Conservation (phyloP, 1,284 basidiomycete genomes). For the Cystobasidiaceae sp. region DNA sequence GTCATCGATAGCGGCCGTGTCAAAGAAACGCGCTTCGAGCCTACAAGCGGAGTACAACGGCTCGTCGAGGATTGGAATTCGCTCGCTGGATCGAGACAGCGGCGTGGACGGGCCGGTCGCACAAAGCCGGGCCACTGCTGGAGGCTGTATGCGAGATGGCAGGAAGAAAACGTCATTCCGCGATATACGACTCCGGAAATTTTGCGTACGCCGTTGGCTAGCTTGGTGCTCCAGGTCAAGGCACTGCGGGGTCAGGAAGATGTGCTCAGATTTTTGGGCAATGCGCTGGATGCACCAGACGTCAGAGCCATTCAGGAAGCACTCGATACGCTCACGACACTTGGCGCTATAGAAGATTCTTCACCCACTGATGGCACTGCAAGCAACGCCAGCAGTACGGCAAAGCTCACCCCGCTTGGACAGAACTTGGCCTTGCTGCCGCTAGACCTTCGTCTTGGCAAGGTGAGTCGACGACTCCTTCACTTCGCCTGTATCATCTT, state of each 20-base stretch:
- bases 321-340: conserved; percentile 65
- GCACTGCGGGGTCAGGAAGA: conserved; percentile 71
- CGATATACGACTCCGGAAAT: conserved; percentile 81
- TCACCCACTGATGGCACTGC: conserved; percentile 43
- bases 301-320: conserved; percentile 71
- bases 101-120: conserved; percentile 83
- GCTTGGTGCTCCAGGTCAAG: conserved; percentile 75
- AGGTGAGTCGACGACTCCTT: conserved; percentile 53
- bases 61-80: conserved; percentile 75
- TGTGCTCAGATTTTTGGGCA: conserved; percentile 63
- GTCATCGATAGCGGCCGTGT: conserved; percentile 82
- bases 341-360: conserved; percentile 67
- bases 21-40: conserved; percentile 81
- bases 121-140: conserved; percentile 75
- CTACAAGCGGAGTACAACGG: conserved; percentile 66
- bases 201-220: conserved; percentile 79
- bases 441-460: conserved; percentile 80
- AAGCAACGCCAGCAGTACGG: conserved; percentile 40
- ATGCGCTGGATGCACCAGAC: conserved; percentile 79
- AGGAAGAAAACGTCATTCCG: conserved; percentile 65
- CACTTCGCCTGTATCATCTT: background rate
- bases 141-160: conserved; percentile 70
- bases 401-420: conserved; percentile 71
- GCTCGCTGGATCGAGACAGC: conserved; percentile 72
- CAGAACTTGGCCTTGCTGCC: conserved; percentile 76